These are phyloP conservation scores for Rhazya stricta DNA, from an alignment of 257 asterid species.

Conservation along the genomic window DNA sequence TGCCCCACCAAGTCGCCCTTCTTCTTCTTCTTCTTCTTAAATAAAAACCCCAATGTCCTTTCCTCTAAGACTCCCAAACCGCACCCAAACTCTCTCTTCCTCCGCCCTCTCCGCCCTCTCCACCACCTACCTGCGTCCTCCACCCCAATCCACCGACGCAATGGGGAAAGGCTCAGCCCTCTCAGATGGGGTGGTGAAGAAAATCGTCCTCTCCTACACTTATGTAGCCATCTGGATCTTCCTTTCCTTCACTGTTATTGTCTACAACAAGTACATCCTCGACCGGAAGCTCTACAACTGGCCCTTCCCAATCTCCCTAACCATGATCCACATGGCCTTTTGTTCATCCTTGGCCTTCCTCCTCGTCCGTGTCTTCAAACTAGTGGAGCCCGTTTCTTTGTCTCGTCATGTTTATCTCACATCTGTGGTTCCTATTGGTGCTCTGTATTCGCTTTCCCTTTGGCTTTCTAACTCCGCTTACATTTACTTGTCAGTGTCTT, in stretches of 20 bases:
- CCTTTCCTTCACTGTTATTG: constrained; percentile 69
- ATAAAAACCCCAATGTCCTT: not conserved
- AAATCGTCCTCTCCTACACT: constrained; percentile 53
- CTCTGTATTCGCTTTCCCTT: constrained; percentile 57
- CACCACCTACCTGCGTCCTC: constrained; percentile 7
- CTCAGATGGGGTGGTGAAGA: constrained; percentile 53
- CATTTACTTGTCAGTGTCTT: constrained; percentile 65
- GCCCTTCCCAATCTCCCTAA: constrained; percentile 74
- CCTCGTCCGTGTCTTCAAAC: constrained; percentile 50
- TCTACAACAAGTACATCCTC: constrained; percentile 76
- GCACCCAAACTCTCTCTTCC: not conserved
- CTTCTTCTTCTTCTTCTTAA: not conserved
- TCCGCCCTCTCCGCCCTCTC: not conserved
- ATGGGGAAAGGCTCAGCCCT: constrained; percentile 57
- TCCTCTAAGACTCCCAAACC: not conserved
- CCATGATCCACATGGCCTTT: constrained; percentile 77
- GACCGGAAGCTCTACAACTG: constrained; percentile 66
- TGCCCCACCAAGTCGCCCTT: not conserved
- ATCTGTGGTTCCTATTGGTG: constrained; percentile 72
- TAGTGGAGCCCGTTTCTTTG: constrained; percentile 61
- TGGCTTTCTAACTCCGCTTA: constrained; percentile 79
- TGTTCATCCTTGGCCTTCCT: constrained; percentile 65
- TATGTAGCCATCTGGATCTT: constrained; percentile 67
- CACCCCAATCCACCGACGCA: constrained; percentile 19
- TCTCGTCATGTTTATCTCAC: constrained; percentile 53